These are phyloP conservation scores for Paraphoma sp. DNA, from an alignment of 2,329 filamentous ascomycete species.

Conservation along the genomic window DNA sequence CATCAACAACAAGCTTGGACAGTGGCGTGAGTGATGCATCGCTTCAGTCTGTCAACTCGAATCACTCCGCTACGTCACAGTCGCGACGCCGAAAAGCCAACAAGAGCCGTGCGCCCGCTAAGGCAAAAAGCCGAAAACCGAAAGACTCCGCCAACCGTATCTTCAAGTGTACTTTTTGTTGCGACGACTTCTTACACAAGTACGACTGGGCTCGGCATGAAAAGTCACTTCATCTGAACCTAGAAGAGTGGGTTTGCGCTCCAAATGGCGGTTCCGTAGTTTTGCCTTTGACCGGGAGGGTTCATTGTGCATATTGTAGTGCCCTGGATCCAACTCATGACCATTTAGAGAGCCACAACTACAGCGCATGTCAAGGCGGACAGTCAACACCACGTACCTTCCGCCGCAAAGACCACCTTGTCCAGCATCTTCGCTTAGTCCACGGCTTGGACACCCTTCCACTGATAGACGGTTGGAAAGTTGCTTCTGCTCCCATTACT, in stretches of 20 bases:
- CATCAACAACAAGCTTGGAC: constrained; percentile 51
- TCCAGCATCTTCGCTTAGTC: constrained; percentile 64
- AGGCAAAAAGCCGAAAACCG: constrained; percentile 7
- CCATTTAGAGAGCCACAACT: constrained; percentile 65
- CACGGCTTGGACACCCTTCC: constrained; percentile 64
- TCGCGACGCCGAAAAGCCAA: constrained; percentile 34
- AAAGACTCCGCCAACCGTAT: constrained; percentile 19
- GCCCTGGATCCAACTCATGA: constrained; percentile 58
- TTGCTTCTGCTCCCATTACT: constrained; percentile 57
- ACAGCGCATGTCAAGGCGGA: constrained; percentile 68
- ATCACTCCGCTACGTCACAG: constrained; percentile 47
- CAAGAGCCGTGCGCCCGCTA: constrained; percentile 9
- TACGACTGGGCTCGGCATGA: constrained; percentile 40
- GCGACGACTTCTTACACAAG: constrained; percentile 36
- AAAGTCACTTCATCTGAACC: constrained; percentile 33
- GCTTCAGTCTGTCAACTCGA: constrained; percentile 57
- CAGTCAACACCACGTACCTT: constrained; percentile 64
- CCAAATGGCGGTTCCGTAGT: constrained; percentile 61
- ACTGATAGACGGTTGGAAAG: constrained; percentile 68
- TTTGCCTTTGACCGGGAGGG: constrained; percentile 60
- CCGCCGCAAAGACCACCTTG: constrained; percentile 66
- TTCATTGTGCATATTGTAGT: constrained; percentile 64
- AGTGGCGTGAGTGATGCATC: constrained; percentile 55
- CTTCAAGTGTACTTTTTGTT: constrained; percentile 40
- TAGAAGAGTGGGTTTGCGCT: constrained; percentile 56